Base-by-base conservation (phyloP, 2,329 filamentous ascomycete genomes). In the Aspergillus fumigatiaffinis region DNA sequence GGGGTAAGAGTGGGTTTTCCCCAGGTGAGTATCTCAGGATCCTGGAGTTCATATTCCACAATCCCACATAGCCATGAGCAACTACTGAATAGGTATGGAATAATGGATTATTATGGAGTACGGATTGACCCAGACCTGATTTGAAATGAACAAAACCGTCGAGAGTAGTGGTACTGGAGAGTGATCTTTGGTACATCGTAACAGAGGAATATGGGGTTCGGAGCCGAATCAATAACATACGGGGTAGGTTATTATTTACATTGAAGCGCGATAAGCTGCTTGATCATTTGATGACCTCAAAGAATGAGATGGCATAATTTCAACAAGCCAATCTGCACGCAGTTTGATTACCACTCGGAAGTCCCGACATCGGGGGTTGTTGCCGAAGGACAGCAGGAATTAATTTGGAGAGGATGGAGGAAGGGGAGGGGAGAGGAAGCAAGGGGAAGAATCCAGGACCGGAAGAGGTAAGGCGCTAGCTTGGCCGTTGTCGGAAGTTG, bases 401-500 rank as follows among this genome's bases (percentile, higher is more conserved):
- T 14, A 14, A 5, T 32, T 17, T 17, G 32, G 32, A 4, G 12
- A 35, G 47, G 21, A 17, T 6, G 42, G 51, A 51, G 51, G 42
- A 42, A 42, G 50, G 29, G 47, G 50, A 51, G 44, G 46, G 23
- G 38, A 49, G 26, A 48, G 38, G 50, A 53, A 51, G 26, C 25
- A 44, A 29, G 46, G 46, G 49, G 28, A 25, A 50, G 42, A 62
- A 63, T 61, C 59, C 64, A 61, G 66, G 57, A 57, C 51, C 51
- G 53, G 56, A 56, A 58, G 55, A 50, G 58, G 61, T 54, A 61
- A 60, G 55, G 56, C 56, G 55, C 48, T 38, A 59, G 56, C 66
- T 67, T 68, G 67, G 63, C 68, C 68, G 68, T 69, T 69, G 68
- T 71, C 68, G 68, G 68, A 66, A 67, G 55, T 21, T 14, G 42